These are phyloP conservation scores for Bacidia gigantensis DNA, from an alignment of 495 filamentous ascomycete genomes.

Conservation along the genomic window DNA sequence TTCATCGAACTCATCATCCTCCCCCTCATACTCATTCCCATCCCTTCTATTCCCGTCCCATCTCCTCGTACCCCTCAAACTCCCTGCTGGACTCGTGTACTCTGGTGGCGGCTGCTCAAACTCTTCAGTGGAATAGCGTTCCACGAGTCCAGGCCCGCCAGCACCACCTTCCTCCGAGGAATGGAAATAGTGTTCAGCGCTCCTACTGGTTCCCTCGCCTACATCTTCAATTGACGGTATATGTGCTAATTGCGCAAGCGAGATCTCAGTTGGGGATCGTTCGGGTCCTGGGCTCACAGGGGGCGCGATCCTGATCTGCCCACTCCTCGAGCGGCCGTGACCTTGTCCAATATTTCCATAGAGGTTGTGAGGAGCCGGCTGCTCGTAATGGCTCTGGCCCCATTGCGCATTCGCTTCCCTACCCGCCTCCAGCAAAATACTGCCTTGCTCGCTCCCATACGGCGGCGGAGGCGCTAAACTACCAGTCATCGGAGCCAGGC, in stretches of 20 bases:
- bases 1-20: conserved; percentile 18
- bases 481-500: conserved; percentile 87
- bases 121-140: conserved; percentile 23
- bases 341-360: conserved; percentile 14
- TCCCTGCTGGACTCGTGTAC: conserved; percentile 55
- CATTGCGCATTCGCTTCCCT: conserved; percentile 48
- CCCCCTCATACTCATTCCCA: conserved; percentile 23
- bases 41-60: conserved; percentile 37
- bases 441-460: conserved; percentile 91
- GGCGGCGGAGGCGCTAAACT: conserved; percentile 90
- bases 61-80: conserved; percentile 28
- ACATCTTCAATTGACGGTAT: conserved; percentile 57
- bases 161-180: conserved; percentile 16
- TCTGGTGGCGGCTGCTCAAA: conserved; percentile 45
- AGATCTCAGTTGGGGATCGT: conserved; percentile 92
- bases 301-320: conserved; percentile 47
- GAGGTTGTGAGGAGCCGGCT: neutral
- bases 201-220: conserved; percentile 61
- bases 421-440: conserved; percentile 82
- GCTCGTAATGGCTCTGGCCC: no score
- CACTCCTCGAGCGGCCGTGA: conserved; percentile 29
- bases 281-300: conserved; percentile 81
- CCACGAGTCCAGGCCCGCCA: conserved; percentile 22
- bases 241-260: conserved; percentile 63
- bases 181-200: conserved; percentile 23